Evolutionary conservation across 2,329 filamentous ascomycete genomes (phyloP).

Genomic region (Fusarium sp.): DNA sequence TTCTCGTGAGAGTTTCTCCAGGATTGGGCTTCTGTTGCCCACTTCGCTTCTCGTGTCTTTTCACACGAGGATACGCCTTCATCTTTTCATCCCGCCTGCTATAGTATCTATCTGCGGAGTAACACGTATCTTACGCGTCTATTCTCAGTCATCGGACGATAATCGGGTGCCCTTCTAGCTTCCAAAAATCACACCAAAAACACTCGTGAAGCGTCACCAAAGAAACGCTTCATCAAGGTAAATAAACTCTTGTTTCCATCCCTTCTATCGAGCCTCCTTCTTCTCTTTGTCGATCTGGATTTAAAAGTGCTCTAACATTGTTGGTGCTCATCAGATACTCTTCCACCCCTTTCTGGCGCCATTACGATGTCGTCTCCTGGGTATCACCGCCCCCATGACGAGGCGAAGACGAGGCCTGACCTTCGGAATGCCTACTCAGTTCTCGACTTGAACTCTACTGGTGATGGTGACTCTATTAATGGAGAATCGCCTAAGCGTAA

Average conservation of each 20-base stretch:
- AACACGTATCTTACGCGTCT: background rate
- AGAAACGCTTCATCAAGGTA: conserved; percentile 11
- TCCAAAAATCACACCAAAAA: background rate
- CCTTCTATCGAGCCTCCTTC: background rate
- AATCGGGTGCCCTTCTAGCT: background rate
- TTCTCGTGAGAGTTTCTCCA: background rate
- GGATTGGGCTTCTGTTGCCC: background rate
- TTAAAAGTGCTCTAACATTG: background rate
- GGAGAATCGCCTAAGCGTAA: conserved; percentile 15
- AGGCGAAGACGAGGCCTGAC: background rate
- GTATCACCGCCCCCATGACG: conserved; percentile 11
- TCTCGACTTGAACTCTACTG: conserved; percentile 1
- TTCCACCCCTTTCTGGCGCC: background rate
- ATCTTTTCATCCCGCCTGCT: background rate
- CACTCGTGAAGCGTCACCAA: background rate
- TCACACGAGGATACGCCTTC: background rate
- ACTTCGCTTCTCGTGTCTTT: background rate
- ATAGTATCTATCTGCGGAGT: background rate
- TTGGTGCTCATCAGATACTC: background rate
- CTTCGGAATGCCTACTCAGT: conserved; percentile 23
- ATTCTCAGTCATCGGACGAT: background rate
- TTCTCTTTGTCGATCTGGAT: too few relatives aligned
- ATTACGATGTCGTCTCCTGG: conserved; percentile 19
- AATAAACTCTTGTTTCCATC: background rate
- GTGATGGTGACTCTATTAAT: conserved; percentile 1